Evolutionary conservation across 108 stramenopile species (phyloP), one percentile per base, ranked within the genome.

Genomic region (Conticribra guillardii): DNA sequence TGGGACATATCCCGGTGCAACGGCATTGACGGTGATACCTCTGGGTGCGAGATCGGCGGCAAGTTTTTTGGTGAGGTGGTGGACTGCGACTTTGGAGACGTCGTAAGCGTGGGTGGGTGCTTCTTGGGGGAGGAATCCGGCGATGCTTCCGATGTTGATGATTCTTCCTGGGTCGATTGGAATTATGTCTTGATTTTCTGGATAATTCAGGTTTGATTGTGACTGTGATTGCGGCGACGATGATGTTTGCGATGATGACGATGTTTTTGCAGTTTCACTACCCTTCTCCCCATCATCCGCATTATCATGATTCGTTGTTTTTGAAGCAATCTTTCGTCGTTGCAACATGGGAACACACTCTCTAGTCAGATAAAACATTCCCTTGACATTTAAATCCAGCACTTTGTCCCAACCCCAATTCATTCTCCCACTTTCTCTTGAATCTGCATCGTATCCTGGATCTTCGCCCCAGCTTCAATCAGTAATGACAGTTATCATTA

Each of bases 341-440:
- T 91, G 81, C 64, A 97, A 71, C 60, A 95, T 54, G 22, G 94
- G 95, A 15, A 95, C 71, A 66, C 93, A 95, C 32, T 92, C 93
- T 55, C 92, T 76, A 26, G 93, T 89, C 33, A 96, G 66, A 69
- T 95, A 94, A 61, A 96, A 98, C 41, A 92, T 63, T n/a, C 92
- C 91, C 71, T 96, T 95, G 60, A 98, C 92, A 71, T 98, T 98
- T 71, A 97, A 62, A 74, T 96, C 94, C 30, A 96, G 45, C 8
- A 96, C 93, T 58, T 93, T 95, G 60, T 96, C 95, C 80, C 91
- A 96, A 34, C 97, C 97, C 97, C 97, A 98, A 67, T 93, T 95
- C 67, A 88, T 82, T 33, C 74, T 88, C 19, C 93, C 92, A 30
- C 84, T 86, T 55, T 91, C 87, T 27, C 94, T 79, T 29, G 90